These are phyloP conservation scores for Cucurbita ficifolia DNA, from an alignment of 306 rosid genomes.

Conservation along the genomic window DNA sequence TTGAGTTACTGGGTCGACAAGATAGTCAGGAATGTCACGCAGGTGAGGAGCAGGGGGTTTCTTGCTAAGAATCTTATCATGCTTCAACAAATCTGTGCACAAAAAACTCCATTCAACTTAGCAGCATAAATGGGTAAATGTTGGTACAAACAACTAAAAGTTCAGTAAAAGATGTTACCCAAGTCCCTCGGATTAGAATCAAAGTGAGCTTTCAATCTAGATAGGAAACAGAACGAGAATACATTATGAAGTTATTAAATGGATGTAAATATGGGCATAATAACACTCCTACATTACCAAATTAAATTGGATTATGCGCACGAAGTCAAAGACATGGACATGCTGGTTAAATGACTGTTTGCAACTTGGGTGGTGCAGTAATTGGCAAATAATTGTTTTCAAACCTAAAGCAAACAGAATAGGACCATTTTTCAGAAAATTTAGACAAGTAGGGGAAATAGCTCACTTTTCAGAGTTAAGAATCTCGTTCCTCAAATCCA, in stretches of 20 bases:
- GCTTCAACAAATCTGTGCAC: slow-evolving; percentile 81
- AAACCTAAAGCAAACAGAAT: neutral
- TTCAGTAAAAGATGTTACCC: slow-evolving; percentile 33
- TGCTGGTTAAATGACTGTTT: neutral
- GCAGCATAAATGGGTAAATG: neutral
- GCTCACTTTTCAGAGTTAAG: slow-evolving; percentile 87
- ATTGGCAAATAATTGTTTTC: neutral
- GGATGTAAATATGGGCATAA: neutral
- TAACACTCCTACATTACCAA: neutral
- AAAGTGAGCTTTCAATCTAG: slow-evolving; percentile 66
- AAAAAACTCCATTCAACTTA: slow-evolving; percentile 2
- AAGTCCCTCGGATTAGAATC: slow-evolving; percentile 62
- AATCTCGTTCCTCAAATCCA: slow-evolving; percentile 89
- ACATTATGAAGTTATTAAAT: neutral
- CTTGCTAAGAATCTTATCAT: slow-evolving; percentile 88
- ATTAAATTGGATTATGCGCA: neutral
- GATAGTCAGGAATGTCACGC: slow-evolving; percentile 71
- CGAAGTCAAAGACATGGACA: neutral
- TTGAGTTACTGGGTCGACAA: slow-evolving; percentile 54
- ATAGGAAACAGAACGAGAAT: slow-evolving; percentile 9
- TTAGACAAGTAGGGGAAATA: neutral
- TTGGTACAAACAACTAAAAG: neutral
- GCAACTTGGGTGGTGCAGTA: neutral
- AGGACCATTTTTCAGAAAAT: neutral
- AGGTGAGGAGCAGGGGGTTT: slow-evolving; percentile 71